phyloP scores from a whole-genome alignment of 768 basidiomycete genomes.

The Phallus indusiatus region DNA sequence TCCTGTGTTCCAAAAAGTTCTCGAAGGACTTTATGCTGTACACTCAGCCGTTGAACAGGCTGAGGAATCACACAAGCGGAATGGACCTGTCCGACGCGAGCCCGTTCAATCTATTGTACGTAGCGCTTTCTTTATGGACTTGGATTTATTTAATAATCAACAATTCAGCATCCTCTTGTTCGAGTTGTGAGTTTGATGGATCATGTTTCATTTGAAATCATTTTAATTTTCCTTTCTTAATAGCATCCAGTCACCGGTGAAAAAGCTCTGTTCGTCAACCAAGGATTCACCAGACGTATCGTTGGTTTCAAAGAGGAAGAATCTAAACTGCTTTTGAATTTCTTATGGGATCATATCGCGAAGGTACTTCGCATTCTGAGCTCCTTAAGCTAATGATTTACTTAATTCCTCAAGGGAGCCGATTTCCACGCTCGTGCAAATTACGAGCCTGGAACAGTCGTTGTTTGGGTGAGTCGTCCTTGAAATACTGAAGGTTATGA shows the following conservation, averaged over 20 bases:
- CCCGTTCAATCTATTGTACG: slow-evolving; percentile 37
- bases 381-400: not conserved
- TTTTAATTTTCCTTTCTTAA: not conserved
- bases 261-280: slow-evolving; percentile 51
- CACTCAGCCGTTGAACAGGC: slow-evolving; percentile 45
- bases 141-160: not conserved
- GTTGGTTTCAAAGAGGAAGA: slow-evolving; percentile 48
- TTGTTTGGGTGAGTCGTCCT: slow-evolving; percentile 37
- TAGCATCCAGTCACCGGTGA: slow-evolving; percentile 54
- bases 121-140: not conserved
- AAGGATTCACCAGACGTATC: slow-evolving; percentile 43
- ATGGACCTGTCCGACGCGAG: slow-evolving; percentile 41
- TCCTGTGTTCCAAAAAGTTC: slow-evolving; percentile 43
- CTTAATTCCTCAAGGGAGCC: slow-evolving; percentile 2
- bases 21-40: slow-evolving; percentile 47
- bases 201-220: not conserved
- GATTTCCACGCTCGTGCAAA: slow-evolving; percentile 28
- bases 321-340: slow-evolving; percentile 44
- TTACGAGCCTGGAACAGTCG: slow-evolving; percentile 45
- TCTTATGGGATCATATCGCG: slow-evolving; percentile 43
- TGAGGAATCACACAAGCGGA: slow-evolving; percentile 32
- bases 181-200: slow-evolving; percentile 17
- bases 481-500: not conserved
- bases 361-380: slow-evolving; percentile 25
- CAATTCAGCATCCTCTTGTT: slow-evolving; percentile 40